Conservation (phyloP, 1,284 basidiomycete genomes). For the Leccinum holopus region DNA sequence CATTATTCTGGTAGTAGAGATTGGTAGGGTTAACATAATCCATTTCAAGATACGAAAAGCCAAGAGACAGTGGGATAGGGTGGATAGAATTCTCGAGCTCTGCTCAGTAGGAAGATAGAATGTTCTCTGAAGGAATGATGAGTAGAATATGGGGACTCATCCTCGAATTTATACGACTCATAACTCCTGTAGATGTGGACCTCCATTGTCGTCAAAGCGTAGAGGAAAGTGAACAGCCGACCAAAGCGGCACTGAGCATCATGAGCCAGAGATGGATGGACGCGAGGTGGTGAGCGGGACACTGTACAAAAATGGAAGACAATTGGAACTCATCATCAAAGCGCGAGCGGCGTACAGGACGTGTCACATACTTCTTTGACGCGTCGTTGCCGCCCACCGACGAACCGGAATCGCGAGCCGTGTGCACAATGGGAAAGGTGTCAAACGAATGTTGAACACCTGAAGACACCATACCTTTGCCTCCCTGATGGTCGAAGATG, state of each 20-base stretch:
- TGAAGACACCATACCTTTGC: too few relatives aligned
- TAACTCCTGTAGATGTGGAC: background rate
- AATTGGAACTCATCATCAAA: conserved; percentile 12
- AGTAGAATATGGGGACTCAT: background rate
- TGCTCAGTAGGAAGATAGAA: conserved; percentile 1
- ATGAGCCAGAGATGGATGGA: background rate
- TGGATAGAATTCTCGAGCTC: conserved; percentile 5
- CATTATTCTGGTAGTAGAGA: background rate
- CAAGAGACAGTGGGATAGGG: background rate
- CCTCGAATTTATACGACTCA: conserved; percentile 19
- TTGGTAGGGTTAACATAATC: conserved; percentile 5
- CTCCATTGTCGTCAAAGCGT: conserved; percentile 24
- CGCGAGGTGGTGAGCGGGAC: background rate
- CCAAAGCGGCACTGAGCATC: conserved; percentile 8
- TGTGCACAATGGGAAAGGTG: background rate
- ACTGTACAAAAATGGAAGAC: conserved; percentile 12
- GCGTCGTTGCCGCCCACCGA: background rate
- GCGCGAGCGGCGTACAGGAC: background rate
- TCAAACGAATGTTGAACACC: background rate
- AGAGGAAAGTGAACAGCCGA: background rate
- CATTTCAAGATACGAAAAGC: conserved; percentile 3
- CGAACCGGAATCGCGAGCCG: background rate
- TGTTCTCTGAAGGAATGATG: background rate
- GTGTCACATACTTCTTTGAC: background rate
- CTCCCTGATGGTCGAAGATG: background rate